A percentile compares a stretch with the other conserved stretches of the same genome.
phyloP scores from a whole-genome alignment of 768 basidiomycete species.

The Trametes sanguinea region DNA sequence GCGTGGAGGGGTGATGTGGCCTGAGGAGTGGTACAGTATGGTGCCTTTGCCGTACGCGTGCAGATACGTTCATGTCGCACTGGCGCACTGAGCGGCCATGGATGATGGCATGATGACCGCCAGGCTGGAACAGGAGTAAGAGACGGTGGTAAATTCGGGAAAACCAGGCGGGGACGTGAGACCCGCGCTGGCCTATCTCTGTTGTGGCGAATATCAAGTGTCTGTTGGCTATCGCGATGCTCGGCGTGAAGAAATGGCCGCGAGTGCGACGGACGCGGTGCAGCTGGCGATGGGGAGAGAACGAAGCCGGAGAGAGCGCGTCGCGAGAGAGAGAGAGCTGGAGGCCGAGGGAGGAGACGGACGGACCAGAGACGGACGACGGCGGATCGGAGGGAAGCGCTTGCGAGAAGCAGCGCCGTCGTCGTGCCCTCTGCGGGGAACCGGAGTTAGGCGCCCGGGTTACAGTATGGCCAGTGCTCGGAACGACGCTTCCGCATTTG shows the following conservation, averaged over 20 bases:
- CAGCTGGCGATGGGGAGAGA: background rate
- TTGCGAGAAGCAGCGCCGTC: background rate
- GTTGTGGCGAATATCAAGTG: too few species aligned
- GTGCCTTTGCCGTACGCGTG: conserved; percentile 11
- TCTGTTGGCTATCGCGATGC: background rate
- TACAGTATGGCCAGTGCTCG: background rate
- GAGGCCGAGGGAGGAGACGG: background rate
- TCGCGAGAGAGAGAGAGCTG: background rate
- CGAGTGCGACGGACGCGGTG: background rate
- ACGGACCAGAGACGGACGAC: background rate
- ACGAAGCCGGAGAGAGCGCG: background rate
- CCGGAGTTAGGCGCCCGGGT: conserved; percentile 3
- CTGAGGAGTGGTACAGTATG: background rate
- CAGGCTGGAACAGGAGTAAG: conserved; percentile 1
- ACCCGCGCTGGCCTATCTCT: background rate
- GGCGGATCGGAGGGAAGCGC: background rate
- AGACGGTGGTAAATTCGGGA: conserved; percentile 1
- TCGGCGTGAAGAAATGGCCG: background rate
- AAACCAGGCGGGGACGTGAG: conserved; percentile 16
- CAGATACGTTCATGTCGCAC: conserved; percentile 8
- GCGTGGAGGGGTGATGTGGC: background rate
- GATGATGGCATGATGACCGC: conserved; percentile 8
- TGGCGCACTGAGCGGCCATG: background rate
- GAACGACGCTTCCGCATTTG: conserved; percentile 9
- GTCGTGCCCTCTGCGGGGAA: conserved; percentile 2